A percentile compares a stretch with the other conserved stretches of the same genome.
These are phyloP conservation scores for Microthlaspi erraticum DNA, from an alignment of 345 rosid species.

Conservation along the genomic window DNA sequence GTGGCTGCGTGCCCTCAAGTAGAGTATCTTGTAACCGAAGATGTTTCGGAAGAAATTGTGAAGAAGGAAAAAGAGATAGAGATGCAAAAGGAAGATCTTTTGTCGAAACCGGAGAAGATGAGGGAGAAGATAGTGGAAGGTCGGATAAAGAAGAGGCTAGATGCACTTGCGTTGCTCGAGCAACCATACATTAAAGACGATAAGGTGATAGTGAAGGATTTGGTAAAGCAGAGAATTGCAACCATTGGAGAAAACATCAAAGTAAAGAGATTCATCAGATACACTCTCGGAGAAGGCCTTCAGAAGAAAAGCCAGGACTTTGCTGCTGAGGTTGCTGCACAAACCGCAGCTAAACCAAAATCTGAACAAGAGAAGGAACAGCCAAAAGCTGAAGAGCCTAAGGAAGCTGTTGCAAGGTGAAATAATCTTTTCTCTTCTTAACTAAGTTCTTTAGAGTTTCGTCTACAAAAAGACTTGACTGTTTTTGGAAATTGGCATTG, in stretches of 20 bases:
- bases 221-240: conserved; percentile 89
- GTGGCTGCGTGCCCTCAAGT: conserved; percentile 97
- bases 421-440: conserved; percentile 22
- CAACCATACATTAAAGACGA: conserved; percentile 95
- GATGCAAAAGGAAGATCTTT: conserved; percentile 95
- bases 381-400: conserved; percentile 56
- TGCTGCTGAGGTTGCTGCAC: conserved; percentile 97
- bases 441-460: neutral
- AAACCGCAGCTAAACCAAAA: conserved; percentile 68
- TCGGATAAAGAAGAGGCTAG: conserved; percentile 85
- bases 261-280: conserved; percentile 81
- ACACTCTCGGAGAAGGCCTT: conserved; percentile 92
- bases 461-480: neutral
- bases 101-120: conserved; percentile 89
- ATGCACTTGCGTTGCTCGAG: conserved; percentile 86
- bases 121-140: conserved; percentile 92
- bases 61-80: conserved; percentile 88
- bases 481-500: conserved; percentile 15
- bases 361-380: conserved; percentile 58
- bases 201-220: conserved; percentile 83
- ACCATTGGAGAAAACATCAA: conserved; percentile 94
- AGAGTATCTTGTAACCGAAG: conserved; percentile 78
- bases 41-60: conserved; percentile 77
- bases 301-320: conserved; percentile 94
- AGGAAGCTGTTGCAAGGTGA: conserved; percentile 70